These are phyloP conservation scores for Graphilbum sp. DNA, from an alignment of 2,329 filamentous ascomycete species.

Conservation along the genomic window DNA sequence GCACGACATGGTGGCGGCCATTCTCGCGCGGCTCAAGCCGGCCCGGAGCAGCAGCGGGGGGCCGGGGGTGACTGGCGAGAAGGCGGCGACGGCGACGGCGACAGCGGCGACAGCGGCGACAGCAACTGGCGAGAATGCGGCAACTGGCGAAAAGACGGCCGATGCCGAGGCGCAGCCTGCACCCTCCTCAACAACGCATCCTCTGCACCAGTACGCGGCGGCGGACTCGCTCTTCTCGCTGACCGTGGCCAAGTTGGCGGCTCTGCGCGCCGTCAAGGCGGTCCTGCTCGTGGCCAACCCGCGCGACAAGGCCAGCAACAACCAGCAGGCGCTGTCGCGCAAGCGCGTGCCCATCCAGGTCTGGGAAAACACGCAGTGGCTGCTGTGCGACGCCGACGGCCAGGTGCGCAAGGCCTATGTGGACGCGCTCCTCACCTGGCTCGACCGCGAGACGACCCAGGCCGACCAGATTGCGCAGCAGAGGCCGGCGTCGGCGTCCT, in stretches of 20 bases:
- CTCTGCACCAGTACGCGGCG: too few relatives aligned
- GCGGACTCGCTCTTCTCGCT: constrained; percentile 37
- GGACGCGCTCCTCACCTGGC: constrained; percentile 70
- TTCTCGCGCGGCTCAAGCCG: constrained; percentile 65
- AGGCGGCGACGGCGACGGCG: constrained; percentile 30
- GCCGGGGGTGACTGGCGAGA: constrained; percentile 28
- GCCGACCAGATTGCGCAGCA: constrained; percentile 47
- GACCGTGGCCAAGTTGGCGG: constrained; percentile 40
- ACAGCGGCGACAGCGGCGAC: constrained; percentile 15
- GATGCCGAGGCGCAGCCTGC: too few relatives aligned
- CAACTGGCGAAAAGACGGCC: too few relatives aligned
- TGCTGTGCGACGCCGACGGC: constrained; percentile 64
- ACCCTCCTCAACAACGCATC: too few relatives aligned
- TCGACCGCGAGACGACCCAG: constrained; percentile 60
- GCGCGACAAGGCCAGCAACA: constrained; percentile 39
- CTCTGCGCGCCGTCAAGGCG: constrained; percentile 64
- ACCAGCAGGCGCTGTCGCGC: constrained; percentile 49
- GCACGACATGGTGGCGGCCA: constrained; percentile 76
- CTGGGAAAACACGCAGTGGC: constrained; percentile 95
- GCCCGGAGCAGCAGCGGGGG: constrained; percentile 23
- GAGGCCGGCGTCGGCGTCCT: constrained; percentile 19
- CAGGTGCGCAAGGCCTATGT: constrained; percentile 72
- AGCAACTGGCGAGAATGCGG: constrained; percentile 11
- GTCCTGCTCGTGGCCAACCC: constrained; percentile 71
- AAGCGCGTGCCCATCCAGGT: constrained; percentile 63